Base-by-base conservation (phyloP, 192 early-diverging fungal genomes). In the Coemansia sp. region DNA sequence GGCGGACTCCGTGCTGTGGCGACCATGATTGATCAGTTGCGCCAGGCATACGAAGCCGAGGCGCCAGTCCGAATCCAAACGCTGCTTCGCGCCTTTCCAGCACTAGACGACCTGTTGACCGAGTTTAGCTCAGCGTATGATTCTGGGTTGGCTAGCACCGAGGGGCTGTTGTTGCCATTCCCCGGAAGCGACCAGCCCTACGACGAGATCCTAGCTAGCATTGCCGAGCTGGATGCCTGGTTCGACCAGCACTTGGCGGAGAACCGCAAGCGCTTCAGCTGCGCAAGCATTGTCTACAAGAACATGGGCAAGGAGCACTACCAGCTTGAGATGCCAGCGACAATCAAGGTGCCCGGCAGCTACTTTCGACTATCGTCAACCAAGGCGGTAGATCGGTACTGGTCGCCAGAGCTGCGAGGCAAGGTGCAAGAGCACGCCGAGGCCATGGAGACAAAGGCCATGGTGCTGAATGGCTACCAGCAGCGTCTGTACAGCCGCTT, bases 221-320 rank as follows among this genome's bases (percentile, higher is more conserved):
- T 96, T 4, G 76, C 79, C 6, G 81, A 85, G 36, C 73, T 96
- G 12, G 89, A 94, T 53, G 68, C 59, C 0, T 82, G 87, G 74
- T 86, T 99, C 40, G 87, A 89, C 10, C 45, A 77, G 32, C 86
- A 95, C 66, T 69, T 94, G 36, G 65, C 77, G 36, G 89, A 94
- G 56, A 85, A 80, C 22, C 86, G 92, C 60, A 79, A 76, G 43
- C 67, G 80, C 40, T 67, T 95, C 24, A 86, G 85, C 82, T 94
- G 87, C 2, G 70, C 83, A 6, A 89, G 88, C 60, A 76, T 96
- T 35, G 76, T 81, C 4, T 99, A 92, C 86, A 92, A 91, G 64
- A 88, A 96, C 79, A 82, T 97, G 56, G 96, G 96, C 42, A 99
- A 99, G 76, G 98, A 99, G 69, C 88, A 92, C 17, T 96, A 94